These are phyloP conservation scores for Boletus barrowsii DNA, from an alignment of 768 basidiomycete genomes.

Conservation along the genomic window DNA sequence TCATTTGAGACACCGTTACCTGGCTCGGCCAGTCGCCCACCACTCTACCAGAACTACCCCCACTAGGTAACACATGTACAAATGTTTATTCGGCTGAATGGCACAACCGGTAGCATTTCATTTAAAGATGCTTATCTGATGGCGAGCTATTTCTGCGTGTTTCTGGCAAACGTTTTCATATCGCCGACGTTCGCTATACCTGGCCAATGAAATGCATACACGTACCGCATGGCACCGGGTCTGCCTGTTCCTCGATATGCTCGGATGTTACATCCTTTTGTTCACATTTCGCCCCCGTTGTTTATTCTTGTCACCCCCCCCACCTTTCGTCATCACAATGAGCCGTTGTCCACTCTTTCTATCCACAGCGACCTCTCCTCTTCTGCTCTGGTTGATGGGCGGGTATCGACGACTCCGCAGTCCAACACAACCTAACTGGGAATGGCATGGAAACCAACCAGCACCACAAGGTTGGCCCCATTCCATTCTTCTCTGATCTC, in stretches of 20 bases:
- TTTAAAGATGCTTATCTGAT: slow-evolving; percentile 25
- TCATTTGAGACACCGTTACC: neutral
- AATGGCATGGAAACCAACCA: slow-evolving; percentile 18
- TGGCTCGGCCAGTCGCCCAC: neutral
- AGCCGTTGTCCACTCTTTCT: neutral
- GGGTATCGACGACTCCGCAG: slow-evolving; percentile 14
- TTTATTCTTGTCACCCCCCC: neutral
- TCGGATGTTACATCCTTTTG: slow-evolving; percentile 2
- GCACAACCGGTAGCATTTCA: slow-evolving; percentile 23
- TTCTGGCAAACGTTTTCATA: slow-evolving; percentile 25
- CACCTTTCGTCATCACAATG: slow-evolving; percentile 1
- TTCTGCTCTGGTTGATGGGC: slow-evolving; percentile 11
- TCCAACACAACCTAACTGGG: slow-evolving; percentile 5
- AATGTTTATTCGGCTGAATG: slow-evolving; percentile 13
- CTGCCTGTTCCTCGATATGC: slow-evolving; percentile 11
- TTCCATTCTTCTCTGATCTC: slow-evolving; percentile 9
- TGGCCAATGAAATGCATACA: slow-evolving; percentile 6
- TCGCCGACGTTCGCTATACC: slow-evolving; percentile 19
- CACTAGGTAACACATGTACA: slow-evolving; percentile 13
- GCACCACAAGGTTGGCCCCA: slow-evolving; percentile 3
- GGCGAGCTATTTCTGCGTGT: slow-evolving; percentile 10
- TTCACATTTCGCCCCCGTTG: neutral
- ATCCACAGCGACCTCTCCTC: slow-evolving; percentile 9
- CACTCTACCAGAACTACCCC: slow-evolving; percentile 18
- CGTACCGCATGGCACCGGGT: slow-evolving; percentile 12